These are phyloP conservation scores for Penicillium macrosclerotiorum DNA, from an alignment of 495 filamentous ascomycete genomes.

Conservation along the genomic window DNA sequence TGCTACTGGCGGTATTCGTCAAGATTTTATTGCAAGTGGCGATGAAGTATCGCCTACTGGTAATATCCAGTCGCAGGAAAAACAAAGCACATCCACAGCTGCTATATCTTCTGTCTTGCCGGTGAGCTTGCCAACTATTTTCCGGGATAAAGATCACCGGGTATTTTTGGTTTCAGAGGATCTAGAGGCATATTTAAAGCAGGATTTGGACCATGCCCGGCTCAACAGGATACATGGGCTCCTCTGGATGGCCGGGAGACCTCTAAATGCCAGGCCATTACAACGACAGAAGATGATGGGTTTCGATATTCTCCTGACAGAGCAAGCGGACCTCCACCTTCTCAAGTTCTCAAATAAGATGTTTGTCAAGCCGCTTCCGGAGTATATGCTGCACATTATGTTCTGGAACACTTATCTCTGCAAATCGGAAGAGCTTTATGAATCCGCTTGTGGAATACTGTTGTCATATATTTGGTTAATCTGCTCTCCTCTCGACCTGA, in stretches of 20 bases:
- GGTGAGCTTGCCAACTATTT: conserved; percentile 9
- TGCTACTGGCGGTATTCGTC: conserved; percentile 3
- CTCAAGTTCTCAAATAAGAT: conserved; percentile 7
- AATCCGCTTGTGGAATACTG: conserved; percentile 8
- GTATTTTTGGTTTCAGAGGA: conserved; percentile 11
- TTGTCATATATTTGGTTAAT: conserved; percentile 9
- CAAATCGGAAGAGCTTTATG: conserved; percentile 4
- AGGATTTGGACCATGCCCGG: conserved; percentile 8
- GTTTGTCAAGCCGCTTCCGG: conserved; percentile 10
- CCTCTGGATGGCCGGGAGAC: conserved; percentile 12
- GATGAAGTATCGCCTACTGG: background rate
- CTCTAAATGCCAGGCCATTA: conserved; percentile 9
- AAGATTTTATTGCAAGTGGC: conserved; percentile 6
- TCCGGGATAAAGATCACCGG: conserved; percentile 5
- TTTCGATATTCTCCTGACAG: conserved; percentile 8
- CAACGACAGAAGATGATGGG: conserved; percentile 12
- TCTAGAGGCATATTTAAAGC: conserved; percentile 7
- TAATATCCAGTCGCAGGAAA: conserved; percentile 1
- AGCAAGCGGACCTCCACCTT: conserved; percentile 11
- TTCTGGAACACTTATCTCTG: conserved; percentile 13
- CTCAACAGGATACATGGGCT: conserved; percentile 9
- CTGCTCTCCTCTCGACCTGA: conserved; percentile 4
- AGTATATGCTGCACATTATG: conserved; percentile 1
- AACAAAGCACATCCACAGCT: conserved; percentile 1
- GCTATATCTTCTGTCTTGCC: conserved; percentile 4